Evolutionary conservation across 2,329 filamentous ascomycete genomes (phyloP).

Genomic region (Stagonosporopsis rhizophila): DNA sequence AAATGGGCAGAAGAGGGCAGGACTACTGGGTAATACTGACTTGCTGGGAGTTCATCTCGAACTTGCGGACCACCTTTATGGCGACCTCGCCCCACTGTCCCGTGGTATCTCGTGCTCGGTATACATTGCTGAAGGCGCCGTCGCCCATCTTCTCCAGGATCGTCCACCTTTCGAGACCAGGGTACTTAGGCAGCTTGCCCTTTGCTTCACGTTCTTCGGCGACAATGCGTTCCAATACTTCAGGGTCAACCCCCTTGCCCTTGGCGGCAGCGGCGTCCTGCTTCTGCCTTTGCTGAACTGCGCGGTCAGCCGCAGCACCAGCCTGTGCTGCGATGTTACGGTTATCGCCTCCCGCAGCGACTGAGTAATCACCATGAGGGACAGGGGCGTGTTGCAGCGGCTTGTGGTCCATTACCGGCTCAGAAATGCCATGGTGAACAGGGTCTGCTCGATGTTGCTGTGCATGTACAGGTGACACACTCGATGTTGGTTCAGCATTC

Average conservation of each 20-base stretch:
- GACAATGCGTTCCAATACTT: constrained; percentile 82
- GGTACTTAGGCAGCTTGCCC: constrained; percentile 84
- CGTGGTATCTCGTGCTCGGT: constrained; percentile 79
- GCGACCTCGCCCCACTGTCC: constrained; percentile 81
- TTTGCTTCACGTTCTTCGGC: constrained; percentile 89
- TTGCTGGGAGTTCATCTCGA: constrained; percentile 98
- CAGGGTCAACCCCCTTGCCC: constrained; percentile 60
- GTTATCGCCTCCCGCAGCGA: constrained; percentile 66
- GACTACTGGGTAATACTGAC: constrained; percentile 66
- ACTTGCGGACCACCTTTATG: constrained; percentile 99
- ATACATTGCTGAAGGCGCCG: constrained; percentile 98
- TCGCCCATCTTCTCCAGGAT: constrained; percentile 98
- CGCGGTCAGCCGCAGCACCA: constrained; percentile 68
- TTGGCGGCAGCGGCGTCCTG: constrained; percentile 59
- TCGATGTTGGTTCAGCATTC: constrained; percentile 68
- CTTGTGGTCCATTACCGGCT: constrained; percentile 65
- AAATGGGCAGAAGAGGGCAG: constrained; percentile 42
- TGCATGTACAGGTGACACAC: constrained; percentile 69
- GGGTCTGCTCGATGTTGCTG: constrained; percentile 61
- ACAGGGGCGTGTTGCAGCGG: constrained; percentile 60
- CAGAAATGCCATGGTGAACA: constrained; percentile 64
- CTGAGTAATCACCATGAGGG: constrained; percentile 64
- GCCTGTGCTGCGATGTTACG: constrained; percentile 73
- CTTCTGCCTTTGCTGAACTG: constrained; percentile 68
- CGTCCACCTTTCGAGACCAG: constrained; percentile 84